Evolutionary conservation across 2,329 filamentous ascomycete genomes (phyloP).

Genomic region (Cladosporium velox): DNA sequence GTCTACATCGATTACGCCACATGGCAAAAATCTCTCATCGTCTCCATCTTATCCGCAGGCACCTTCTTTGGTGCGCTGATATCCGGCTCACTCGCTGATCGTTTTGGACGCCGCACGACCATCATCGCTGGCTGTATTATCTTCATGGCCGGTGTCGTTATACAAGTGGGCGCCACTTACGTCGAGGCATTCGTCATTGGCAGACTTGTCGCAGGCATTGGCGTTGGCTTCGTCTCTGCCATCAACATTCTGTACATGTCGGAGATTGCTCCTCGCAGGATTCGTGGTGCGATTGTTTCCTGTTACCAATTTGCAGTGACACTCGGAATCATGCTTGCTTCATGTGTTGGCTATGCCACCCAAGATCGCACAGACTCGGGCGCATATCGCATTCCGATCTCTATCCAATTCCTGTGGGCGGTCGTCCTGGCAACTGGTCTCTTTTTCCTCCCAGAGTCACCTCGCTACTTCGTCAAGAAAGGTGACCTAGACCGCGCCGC

Average conservation of each 20-base stretch:
- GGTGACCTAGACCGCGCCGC: constrained; percentile 69
- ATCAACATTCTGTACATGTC: constrained; percentile 53
- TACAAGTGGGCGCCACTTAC: constrained; percentile 62
- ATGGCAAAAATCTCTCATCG: constrained; percentile 59
- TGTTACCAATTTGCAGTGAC: constrained; percentile 85
- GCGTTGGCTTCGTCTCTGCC: constrained; percentile 72
- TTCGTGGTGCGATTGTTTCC: constrained; percentile 75
- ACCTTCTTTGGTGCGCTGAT: constrained; percentile 73
- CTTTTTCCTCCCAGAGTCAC: constrained; percentile 77
- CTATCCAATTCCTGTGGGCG: constrained; percentile 78
- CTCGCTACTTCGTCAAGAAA: constrained; percentile 81
- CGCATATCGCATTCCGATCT: constrained; percentile 79
- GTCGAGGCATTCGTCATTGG: constrained; percentile 69
- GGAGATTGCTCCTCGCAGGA: constrained; percentile 59
- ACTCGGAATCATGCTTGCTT: constrained; percentile 73
- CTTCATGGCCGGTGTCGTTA: constrained; percentile 57
- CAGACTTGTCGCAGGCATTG: constrained; percentile 72
- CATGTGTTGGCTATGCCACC: constrained; percentile 72
- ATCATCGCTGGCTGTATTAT: constrained; percentile 64
- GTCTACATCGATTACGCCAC: constrained; percentile 33
- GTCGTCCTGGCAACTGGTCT: constrained; percentile 72
- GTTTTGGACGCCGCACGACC: constrained; percentile 64
- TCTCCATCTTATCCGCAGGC: constrained; percentile 74
- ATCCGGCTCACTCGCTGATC: constrained; percentile 61
- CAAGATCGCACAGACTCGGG: constrained; percentile 62